Base-by-base conservation (phyloP, 495 filamentous ascomycete genomes). In the Daldinia caldariorum region DNA sequence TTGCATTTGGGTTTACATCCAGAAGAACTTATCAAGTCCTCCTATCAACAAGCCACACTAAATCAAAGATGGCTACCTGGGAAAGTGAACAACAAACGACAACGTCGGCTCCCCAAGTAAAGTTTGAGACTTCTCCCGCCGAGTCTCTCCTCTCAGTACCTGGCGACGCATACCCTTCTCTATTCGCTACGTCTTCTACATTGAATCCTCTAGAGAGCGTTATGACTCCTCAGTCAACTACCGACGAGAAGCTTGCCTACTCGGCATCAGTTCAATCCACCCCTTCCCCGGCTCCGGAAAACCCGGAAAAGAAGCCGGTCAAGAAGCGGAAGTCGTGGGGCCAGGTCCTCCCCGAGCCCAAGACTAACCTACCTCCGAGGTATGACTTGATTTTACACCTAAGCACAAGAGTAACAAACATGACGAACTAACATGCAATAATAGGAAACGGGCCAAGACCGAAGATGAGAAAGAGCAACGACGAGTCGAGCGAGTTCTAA, bases 281-380 rank as follows among this genome's bases (percentile, higher is more conserved):
- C 3, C 47, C 65, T 54, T 56, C 72, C 55, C 58, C 75, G 38
- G 58, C 69, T 39, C 59, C 73, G 10, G 70, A 72, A 32, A 43
- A 34, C 20, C 38, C 61, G 38, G 89, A 93, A 72, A 93, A 91
- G 85, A 96, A 92, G 84, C 88, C 90, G 2, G 80, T 85, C 43
- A 98, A 97, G 89, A 99, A 99, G 87, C 86, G 95, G 79, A 99
- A 98, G 84, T 97, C 94, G 64, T 99, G 95, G 95, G 95, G 95
- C 71, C 95, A 99, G 81, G 91, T 96, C 81, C 89, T 99, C 50
- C 95, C 95, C 26, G 92, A 92, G 73, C 95, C 95, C 20, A 99
- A 95, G 86, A 99, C 95, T 43, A 97, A 96, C 73, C 87, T 99
- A 31, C 95, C 95, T 70, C 95, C 95, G 62, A 89, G 94, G 92